These are phyloP conservation scores for Sugiyamaella sp. DNA, from an alignment of 1,139 yeast genomes.

Conservation along the genomic window DNA sequence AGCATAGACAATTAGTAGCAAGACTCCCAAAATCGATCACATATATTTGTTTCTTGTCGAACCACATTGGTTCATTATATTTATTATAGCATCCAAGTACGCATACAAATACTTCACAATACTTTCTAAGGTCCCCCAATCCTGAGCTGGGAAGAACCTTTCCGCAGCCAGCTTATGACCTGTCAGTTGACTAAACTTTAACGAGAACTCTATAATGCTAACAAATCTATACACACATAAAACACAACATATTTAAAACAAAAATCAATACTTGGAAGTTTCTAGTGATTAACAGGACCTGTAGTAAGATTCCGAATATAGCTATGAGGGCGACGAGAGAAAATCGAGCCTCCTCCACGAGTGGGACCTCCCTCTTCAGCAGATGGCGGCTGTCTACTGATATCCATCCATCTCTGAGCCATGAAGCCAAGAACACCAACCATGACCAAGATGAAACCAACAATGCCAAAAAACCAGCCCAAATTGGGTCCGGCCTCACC, in stretches of 20 bases:
- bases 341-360: constrained; percentile 27
- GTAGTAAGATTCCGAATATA: not conserved
- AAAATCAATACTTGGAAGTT: no score
- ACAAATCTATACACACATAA: constrained; percentile 2
- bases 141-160: no score
- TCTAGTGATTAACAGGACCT: constrained; percentile 11
- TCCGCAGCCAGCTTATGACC: no score
- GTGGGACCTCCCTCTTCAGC: not conserved
- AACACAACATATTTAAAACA: not conserved
- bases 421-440: constrained; percentile 29
- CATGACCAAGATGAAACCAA: constrained; percentile 46
- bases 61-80: not conserved
- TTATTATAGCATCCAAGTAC: not conserved
- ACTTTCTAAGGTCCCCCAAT: not conserved
- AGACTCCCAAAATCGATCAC: no score
- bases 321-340: constrained; percentile 24
- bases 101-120: not conserved
- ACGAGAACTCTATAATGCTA: constrained; percentile 2
- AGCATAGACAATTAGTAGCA: constrained; percentile 3
- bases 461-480: constrained; percentile 70
- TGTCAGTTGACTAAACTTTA: not conserved
- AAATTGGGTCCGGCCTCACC: constrained; percentile 44
- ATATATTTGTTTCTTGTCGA: not conserved
- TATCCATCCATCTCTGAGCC: constrained; percentile 33
- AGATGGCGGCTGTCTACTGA: not conserved